Conservation (phyloP, 495 filamentous ascomycete species). For the Pseudotulostoma volvatum region DNA sequence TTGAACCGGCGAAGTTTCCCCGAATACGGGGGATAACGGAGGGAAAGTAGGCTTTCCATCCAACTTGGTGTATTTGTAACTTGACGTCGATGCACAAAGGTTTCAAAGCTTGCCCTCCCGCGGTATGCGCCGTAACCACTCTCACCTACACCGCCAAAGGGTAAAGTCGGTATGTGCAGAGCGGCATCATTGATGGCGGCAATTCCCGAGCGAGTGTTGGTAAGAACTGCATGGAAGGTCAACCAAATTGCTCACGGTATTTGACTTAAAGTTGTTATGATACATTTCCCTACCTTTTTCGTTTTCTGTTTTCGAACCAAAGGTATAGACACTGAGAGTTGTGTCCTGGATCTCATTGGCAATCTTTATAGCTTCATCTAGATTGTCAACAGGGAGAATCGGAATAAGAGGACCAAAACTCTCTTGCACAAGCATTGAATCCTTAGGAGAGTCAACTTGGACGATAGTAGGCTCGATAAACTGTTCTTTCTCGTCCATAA, state of each 20-base stretch:
- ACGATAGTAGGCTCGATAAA: constrained; percentile 82
- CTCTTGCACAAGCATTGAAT: constrained; percentile 65
- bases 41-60: constrained; percentile 56
- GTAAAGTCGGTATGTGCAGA: constrained; percentile 65
- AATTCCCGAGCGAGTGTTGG: constrained; percentile 55
- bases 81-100: constrained; percentile 63
- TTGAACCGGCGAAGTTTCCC: constrained; percentile 43
- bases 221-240: constrained; percentile 32
- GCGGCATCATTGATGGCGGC: constrained; percentile 68
- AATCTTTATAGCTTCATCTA: constrained; percentile 67
- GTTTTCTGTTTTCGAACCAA: constrained; percentile 62
- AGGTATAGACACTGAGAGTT: constrained; percentile 67
- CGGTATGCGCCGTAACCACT: constrained; percentile 73
- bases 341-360: constrained; percentile 64
- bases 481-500: constrained; percentile 57
- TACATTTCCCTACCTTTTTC: constrained; percentile 35
- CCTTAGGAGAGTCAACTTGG: constrained; percentile 53
- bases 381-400: constrained; percentile 52
- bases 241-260: constrained; percentile 1
- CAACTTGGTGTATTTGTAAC: constrained; percentile 63
- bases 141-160: constrained; percentile 85
- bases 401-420: constrained; percentile 81
- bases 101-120: constrained; percentile 69
- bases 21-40: constrained; percentile 69
- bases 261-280: background rate